Percentiles rank a stretch among this genome's conserved stretches.
These are phyloP conservation scores for Pseudotsuga menziesii DNA, from an alignment of 75 land plant genomes.

Conservation along the genomic window DNA sequence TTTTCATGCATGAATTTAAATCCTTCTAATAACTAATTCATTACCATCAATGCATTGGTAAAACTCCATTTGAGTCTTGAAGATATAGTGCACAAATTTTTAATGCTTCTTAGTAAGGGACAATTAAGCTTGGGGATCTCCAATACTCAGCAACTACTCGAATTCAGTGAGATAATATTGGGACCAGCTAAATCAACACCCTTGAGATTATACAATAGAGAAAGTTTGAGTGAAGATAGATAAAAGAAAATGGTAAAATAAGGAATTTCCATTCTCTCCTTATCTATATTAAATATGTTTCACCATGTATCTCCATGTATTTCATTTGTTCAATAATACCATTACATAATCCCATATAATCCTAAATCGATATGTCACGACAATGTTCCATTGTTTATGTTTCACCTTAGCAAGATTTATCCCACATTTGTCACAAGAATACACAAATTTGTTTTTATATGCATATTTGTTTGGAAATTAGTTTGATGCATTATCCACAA, in stretches of 20 bases:
- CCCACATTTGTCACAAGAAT: too few species aligned
- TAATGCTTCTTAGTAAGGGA: slow-evolving; percentile 58
- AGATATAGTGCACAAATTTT: slow-evolving; percentile 45
- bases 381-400: too few species aligned
- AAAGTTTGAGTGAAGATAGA: slow-evolving; percentile 74
- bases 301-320: background rate
- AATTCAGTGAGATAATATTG: slow-evolving; percentile 65
- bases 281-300: slow-evolving; percentile 3
- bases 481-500: too few species aligned
- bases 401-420: too few species aligned
- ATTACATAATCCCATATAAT: background rate
- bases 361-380: too few species aligned
- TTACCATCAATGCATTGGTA: too few species aligned
- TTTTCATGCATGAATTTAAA: too few species aligned
- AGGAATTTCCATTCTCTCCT: slow-evolving; percentile 47
- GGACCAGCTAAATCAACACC: slow-evolving; percentile 73
- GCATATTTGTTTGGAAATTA: too few species aligned
- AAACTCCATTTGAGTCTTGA: slow-evolving; percentile 79
- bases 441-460: too few species aligned
- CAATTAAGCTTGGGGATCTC: slow-evolving; percentile 75
- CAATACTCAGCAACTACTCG: slow-evolving; percentile 87
- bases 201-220: slow-evolving; percentile 79
- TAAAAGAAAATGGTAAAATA: slow-evolving; percentile 45
- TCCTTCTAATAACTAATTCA: too few species aligned
- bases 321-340: background rate